Percentiles rank a stretch among this genome's conserved stretches.
Conservation (phyloP, 2,329 filamentous ascomycete species). For the Ilyonectria mors-panacis region DNA sequence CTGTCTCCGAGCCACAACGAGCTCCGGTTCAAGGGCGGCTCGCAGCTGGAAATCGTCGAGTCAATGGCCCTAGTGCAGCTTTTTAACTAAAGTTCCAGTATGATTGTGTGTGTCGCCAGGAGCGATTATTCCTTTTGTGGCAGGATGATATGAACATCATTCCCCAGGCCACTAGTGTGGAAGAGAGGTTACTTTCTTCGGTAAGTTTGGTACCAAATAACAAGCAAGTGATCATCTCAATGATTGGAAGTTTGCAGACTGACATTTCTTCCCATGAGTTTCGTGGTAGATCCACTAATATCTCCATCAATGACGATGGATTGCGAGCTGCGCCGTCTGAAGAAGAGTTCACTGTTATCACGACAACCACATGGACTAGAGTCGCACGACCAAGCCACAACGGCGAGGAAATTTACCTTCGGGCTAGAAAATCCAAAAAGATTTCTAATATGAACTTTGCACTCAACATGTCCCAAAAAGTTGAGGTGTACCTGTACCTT, state of each 20-base stretch:
- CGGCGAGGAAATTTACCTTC: conserved; percentile 40
- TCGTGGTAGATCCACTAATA: conserved; percentile 15
- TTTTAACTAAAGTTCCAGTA: conserved; percentile 24
- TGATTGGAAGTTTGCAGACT: conserved; percentile 15
- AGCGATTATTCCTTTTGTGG: conserved; percentile 12
- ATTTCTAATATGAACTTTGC: conserved; percentile 30
- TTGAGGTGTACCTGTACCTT: conserved; percentile 62
- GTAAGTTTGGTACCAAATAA: background rate
- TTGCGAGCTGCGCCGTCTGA: conserved; percentile 14
- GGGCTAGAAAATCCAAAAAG: conserved; percentile 21
- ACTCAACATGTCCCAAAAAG: conserved; percentile 18
- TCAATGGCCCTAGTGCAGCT: conserved; percentile 8
- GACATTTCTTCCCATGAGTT: conserved; percentile 25
- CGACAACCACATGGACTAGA: conserved; percentile 21
- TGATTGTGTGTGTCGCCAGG: conserved; percentile 19
- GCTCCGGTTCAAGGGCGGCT: conserved; percentile 25
- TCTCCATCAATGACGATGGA: conserved; percentile 25
- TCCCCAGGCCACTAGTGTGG: conserved; percentile 17
- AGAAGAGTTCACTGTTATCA: conserved; percentile 24
- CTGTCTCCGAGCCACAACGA: conserved; percentile 12
- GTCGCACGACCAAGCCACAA: conserved; percentile 60
- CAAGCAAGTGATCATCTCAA: conserved; percentile 14
- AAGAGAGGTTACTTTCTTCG: conserved; percentile 16
- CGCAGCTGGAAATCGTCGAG: conserved; percentile 22
- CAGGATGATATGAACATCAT: conserved; percentile 23